Conservation (phyloP, 1,139 yeast species). For the Arxiozyma bovina region DNA sequence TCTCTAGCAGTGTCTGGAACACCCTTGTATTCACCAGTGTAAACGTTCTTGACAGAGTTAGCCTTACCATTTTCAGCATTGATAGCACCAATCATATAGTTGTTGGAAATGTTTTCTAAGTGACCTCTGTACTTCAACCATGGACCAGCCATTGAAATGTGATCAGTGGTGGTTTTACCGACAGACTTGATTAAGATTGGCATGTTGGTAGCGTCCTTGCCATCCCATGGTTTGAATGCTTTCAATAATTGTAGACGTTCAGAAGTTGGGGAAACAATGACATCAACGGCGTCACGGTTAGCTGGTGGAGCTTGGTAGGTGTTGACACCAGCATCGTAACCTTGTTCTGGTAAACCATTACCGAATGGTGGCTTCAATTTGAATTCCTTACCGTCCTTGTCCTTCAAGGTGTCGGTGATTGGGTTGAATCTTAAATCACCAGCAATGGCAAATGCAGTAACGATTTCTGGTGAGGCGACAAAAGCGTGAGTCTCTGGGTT, state of each 20-base stretch:
- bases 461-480: slow-evolving; percentile 97
- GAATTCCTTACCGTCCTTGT: slow-evolving; percentile 92
- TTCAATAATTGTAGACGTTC: slow-evolving; percentile 83
- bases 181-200: slow-evolving; percentile 94
- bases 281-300: slow-evolving; percentile 70
- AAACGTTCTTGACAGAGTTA: slow-evolving; percentile 79
- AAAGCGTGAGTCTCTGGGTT: slow-evolving; percentile 97
- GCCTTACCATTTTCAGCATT: slow-evolving; percentile 96
- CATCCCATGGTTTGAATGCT: slow-evolving; percentile 93
- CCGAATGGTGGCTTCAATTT: slow-evolving; percentile 84
- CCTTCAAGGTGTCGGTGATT: slow-evolving; percentile 87
- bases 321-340: slow-evolving; percentile 83
- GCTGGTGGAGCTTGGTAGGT: slow-evolving; percentile 97
- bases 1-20: slow-evolving; percentile 94
- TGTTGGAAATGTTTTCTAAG: slow-evolving; percentile 95
- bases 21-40: slow-evolving; percentile 88
- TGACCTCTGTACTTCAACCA: slow-evolving; percentile 99
- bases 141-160: slow-evolving; percentile 99
- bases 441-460: slow-evolving; percentile 90
- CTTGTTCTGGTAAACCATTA: slow-evolving; percentile 82
- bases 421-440: slow-evolving; percentile 99
- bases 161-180: slow-evolving; percentile 99
- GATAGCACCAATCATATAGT: slow-evolving; percentile 99
- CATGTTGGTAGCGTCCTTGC: slow-evolving; percentile 80
- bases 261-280: slow-evolving; percentile 75